Conservation (phyloP, 2,329 filamentous ascomycete genomes). For the Penicillium expansum region DNA sequence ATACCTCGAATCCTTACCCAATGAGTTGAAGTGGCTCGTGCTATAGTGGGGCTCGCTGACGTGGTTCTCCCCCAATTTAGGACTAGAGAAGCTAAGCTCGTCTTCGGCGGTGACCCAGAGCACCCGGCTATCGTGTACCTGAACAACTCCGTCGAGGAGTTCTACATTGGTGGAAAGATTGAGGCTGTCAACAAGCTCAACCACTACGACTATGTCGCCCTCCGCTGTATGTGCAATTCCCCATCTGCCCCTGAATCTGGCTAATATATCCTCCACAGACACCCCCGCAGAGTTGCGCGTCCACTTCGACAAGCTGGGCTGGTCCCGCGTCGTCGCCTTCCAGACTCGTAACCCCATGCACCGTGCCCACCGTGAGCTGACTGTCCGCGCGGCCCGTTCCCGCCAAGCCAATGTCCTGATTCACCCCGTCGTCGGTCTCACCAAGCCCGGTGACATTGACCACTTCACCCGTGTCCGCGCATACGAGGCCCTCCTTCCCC, state of each 20-base stretch:
- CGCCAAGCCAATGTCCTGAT: conserved; percentile 98
- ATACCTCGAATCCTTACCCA: conserved; percentile 14
- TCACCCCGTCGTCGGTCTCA: conserved; percentile 96
- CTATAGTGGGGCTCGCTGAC: conserved; percentile 29
- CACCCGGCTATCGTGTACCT: conserved; percentile 94
- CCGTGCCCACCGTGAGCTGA: conserved; percentile 95
- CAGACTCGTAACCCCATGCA: conserved; percentile 99
- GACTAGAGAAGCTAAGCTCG: conserved; percentile 83
- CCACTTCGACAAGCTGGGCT: conserved; percentile 99
- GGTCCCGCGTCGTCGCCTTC: conserved; percentile 96
- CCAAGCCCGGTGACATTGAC: conserved; percentile 98
- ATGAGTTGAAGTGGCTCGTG: conserved; percentile 11
- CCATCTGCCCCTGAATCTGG: background rate
- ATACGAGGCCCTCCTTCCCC: conserved; percentile 92
- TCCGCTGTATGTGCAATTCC: conserved; percentile 67
- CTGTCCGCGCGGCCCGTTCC: conserved; percentile 89
- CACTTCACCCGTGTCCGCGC: conserved; percentile 99
- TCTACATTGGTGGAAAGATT: conserved; percentile 93
- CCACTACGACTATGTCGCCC: conserved; percentile 98
- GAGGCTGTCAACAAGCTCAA: conserved; percentile 92
- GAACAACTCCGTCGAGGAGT: conserved; percentile 74
- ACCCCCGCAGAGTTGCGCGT: conserved; percentile 90
- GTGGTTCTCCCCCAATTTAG: conserved; percentile 46
- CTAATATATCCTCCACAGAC: conserved; percentile 50
- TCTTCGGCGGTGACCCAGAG: conserved; percentile 88